Conservation (phyloP, 83 land plant species). For the Diphasiastrum complanatum region DNA sequence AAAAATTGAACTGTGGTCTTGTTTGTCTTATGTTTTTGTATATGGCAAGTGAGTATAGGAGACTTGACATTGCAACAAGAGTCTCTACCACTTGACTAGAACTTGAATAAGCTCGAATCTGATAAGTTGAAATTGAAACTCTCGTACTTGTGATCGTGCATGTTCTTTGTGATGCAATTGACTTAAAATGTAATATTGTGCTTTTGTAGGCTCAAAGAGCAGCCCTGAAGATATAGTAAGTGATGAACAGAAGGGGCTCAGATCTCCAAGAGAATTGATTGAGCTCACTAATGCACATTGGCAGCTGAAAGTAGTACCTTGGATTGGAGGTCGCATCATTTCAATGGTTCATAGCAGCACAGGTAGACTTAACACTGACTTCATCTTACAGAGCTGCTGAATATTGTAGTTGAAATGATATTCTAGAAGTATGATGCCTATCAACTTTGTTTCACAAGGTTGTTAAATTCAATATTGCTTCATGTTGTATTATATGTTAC, state of each 20-base stretch:
- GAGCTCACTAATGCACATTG: conserved; percentile 55
- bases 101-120: background rate
- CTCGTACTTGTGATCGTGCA: too few relatives aligned
- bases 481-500: too few relatives aligned
- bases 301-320: conserved; percentile 64
- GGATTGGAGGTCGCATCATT: conserved; percentile 82
- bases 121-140: background rate
- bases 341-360: conserved; percentile 71
- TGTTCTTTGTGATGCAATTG: conserved; percentile 44
- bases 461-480: too few relatives aligned
- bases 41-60: too few relatives aligned
- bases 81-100: background rate
- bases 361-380: conserved; percentile 29
- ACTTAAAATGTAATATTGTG: too few relatives aligned
- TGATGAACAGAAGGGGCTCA: conserved; percentile 42
- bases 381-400: background rate
- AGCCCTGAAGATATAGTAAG: conserved; percentile 41
- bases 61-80: background rate
- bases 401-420: background rate
- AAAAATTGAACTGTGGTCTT: too few relatives aligned
- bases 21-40: too few relatives aligned
- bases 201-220: conserved; percentile 8
- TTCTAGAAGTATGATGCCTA: background rate
- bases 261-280: conserved; percentile 50
- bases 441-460: too few relatives aligned